Conservation (phyloP, 768 basidiomycete genomes). For the Tremella yokohamensis region DNA sequence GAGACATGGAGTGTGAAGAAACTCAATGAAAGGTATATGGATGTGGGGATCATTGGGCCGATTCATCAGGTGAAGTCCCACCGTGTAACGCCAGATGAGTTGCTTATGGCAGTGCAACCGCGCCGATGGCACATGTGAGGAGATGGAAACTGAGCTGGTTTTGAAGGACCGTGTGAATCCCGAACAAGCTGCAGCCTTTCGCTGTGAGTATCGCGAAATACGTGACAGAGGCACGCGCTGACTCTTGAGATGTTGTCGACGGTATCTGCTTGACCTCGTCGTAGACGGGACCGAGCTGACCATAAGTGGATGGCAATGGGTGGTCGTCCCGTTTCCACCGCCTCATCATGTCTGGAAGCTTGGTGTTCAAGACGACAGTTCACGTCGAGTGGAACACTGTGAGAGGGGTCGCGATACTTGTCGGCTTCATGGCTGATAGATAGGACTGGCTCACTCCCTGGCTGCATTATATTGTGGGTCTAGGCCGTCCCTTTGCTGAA, state of each 20-base stretch:
- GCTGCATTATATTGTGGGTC: too few relatives aligned
- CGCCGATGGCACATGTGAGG: slow-evolving; percentile 48
- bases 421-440: slow-evolving; percentile 46
- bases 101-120: slow-evolving; percentile 37
- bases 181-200: slow-evolving; percentile 41
- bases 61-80: slow-evolving; percentile 37
- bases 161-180: slow-evolving; percentile 34
- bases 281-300: slow-evolving; percentile 10
- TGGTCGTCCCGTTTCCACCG: slow-evolving; percentile 51
- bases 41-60: slow-evolving; percentile 46
- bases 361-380: slow-evolving; percentile 50
- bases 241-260: too few relatives aligned
- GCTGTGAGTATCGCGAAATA: slow-evolving; percentile 48
- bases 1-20: slow-evolving; percentile 31
- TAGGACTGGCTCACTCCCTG: too few relatives aligned
- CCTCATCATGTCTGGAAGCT: slow-evolving; percentile 45
- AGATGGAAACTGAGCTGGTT: slow-evolving; percentile 46
- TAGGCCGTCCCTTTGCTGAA: too few relatives aligned
- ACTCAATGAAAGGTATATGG: slow-evolving; percentile 44
- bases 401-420: slow-evolving; percentile 51
- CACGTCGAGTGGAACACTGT: slow-evolving; percentile 50
- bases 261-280: too few relatives aligned
- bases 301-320: slow-evolving; percentile 50
- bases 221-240: too few relatives aligned
- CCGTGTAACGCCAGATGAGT: neutral